phyloP scores from a whole-genome alignment of 2,329 filamentous ascomycete genomes.

The Paecilomyces niveus region DNA sequence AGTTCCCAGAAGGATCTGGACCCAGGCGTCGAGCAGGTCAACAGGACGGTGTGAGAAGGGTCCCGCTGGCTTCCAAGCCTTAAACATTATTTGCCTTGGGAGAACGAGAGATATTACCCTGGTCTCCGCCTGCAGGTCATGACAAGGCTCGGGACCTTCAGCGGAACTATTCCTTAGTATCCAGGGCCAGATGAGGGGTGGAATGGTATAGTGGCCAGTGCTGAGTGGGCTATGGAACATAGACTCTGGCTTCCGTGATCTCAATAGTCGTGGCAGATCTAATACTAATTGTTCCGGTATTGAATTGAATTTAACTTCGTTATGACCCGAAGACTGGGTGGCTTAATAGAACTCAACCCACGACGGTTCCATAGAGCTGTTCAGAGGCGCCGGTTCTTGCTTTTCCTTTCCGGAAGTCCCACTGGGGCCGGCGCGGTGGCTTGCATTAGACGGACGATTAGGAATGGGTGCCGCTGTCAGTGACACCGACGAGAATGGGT shows the following conservation, averaged over 20 bases:
- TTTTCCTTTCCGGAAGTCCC: slow-evolving; percentile 7
- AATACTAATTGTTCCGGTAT: slow-evolving; percentile 1
- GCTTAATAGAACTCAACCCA: neutral
- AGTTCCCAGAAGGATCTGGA: neutral
- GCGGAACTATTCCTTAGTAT: neutral
- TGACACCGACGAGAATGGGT: slow-evolving; percentile 16
- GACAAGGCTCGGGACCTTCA: slow-evolving; percentile 3
- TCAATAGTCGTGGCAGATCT: slow-evolving; percentile 8
- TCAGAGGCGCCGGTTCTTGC: neutral
- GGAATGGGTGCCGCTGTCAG: slow-evolving; percentile 20
- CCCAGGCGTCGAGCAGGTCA: neutral
- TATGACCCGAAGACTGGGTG: slow-evolving; percentile 5
- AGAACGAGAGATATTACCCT: slow-evolving; percentile 1
- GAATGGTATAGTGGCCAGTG: slow-evolving; percentile 1
- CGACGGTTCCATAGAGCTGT: slow-evolving; percentile 1
- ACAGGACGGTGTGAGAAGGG: neutral
- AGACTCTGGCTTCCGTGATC: slow-evolving; percentile 3
- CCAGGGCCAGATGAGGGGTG: slow-evolving; percentile 4
- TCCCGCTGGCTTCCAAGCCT: neutral
- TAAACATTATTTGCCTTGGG: neutral
- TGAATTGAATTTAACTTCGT: neutral
- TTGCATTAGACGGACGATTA: slow-evolving; percentile 23
- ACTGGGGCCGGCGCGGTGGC: slow-evolving; percentile 17
- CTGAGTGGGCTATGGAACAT: neutral
- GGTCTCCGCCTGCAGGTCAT: slow-evolving; percentile 11